Base-by-base conservation (phyloP, 225 moss, liverwort and hornwort genomes). In the Pleurozium schreberi region DNA sequence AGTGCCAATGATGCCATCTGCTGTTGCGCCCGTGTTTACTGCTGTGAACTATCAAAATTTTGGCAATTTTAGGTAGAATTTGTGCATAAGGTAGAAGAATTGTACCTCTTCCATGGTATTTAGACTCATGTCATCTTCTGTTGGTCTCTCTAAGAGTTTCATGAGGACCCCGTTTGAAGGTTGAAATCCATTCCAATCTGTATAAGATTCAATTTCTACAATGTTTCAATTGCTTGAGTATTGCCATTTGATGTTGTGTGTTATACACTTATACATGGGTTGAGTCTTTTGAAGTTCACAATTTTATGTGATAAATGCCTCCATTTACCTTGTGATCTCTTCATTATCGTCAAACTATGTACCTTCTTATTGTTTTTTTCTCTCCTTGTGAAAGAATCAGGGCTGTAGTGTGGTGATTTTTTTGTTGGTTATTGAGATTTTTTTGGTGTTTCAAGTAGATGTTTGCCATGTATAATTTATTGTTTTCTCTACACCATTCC, bases 21-120 rank as follows among this genome's bases (percentile, higher is more conserved):
- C 0, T 2, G 2, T 49, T 49, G 31, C 1, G 31, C 26, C 1
- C 2, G 2, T 31, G 0, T 75, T 31, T 7, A 19, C 0, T 31
- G 0, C 2, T 33, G 0, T 49, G 6, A 75, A 11, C 19, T 31
- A 49, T 47, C 4, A 49, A 0, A 75, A 75, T 49, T 73, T 49
- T 33, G 49, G 12, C 49, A 75, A 49, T 33, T 31, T 73, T 3
- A 45, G 2, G 6, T 18, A 74, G 31, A 43, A 18, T 63, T 28
- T 86, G 50, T 76, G 63, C 76, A 13, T 86, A 23, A 47, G 63
- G 63, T 86, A 63, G 85, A 60, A 59, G 45, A 73, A 52, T 50
- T 18, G 66, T 52, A 83, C 66, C 25, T 12, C 13, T 64, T 16
- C 52, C 66, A 5, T 52, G 27, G 18, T 83, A 74, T 73, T 50